Base-by-base conservation (phyloP, 163 green algal genomes). In the Scenedesmus sp. region DNA sequence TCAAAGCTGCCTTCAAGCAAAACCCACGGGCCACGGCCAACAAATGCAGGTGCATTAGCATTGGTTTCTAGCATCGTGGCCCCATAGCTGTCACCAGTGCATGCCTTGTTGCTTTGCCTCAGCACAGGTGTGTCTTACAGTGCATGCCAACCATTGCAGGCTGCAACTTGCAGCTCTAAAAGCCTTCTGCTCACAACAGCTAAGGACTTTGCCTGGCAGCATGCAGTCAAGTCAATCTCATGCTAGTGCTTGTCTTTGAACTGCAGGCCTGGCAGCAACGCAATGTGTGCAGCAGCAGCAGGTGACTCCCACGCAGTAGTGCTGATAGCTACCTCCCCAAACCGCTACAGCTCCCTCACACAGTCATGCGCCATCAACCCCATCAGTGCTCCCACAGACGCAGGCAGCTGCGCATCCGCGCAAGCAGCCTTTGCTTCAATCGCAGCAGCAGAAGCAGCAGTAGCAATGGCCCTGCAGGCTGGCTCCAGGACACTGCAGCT, bases 361-460 rank as follows among this genome's bases (percentile, higher is more conserved):
- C 65, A 76, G 65, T 76, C 65, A 76, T 40, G 65, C 30, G 30
- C 65, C 7, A 76, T 76, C 26, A 76, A 18, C 65, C 65, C 65
- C 65, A 76, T 76, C 65, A 76, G 65, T n/a, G 65, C 16, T 22
- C 7, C 65, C 10, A 10, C 65, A 33, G 65, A 76, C 18, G 65
- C 65, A 2, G 65, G 65, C 65, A 76, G 65, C 30, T 76, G 65
- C 30, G 30, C 65, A 76, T 37, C 65, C 26, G 79, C 42, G 3
- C 79, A 84, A 20, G 79, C 79, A 56, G 40, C 42, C 18, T 35
- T 40, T 24, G 79, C 79, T 40, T 2, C 79, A 59, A 43, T 51
- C 26, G 79, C 79, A 68, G 79, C 79, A 84, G 42, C 37, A 65
- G 79, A 22, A 35, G 79, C 37, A 53, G 79, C 79, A 53, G 79